These are phyloP conservation scores for Termitomyces titanicus DNA, from an alignment of 768 basidiomycete species.

Conservation along the genomic window DNA sequence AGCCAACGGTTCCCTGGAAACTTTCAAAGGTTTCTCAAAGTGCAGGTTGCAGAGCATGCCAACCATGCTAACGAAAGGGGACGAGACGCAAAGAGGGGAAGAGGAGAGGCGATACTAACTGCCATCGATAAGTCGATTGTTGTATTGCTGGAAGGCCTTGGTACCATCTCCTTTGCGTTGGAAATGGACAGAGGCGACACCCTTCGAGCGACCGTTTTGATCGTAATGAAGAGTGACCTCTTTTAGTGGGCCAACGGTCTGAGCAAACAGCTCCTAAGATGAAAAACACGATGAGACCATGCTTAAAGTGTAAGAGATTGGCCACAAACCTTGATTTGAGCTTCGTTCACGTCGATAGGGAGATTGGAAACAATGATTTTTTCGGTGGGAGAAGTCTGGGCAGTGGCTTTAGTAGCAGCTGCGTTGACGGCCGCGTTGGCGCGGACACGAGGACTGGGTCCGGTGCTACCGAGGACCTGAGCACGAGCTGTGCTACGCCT, in stretches of 20 bases:
- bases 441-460: slow-evolving; percentile 44
- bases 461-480: slow-evolving; percentile 58
- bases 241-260: slow-evolving; percentile 84
- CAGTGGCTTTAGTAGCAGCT: slow-evolving; percentile 30
- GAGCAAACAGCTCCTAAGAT: slow-evolving; percentile 83
- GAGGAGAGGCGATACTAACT: slow-evolving; percentile 88
- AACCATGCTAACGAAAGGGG: slow-evolving; percentile 28
- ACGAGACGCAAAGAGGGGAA: slow-evolving; percentile 37
- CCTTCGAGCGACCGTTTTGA: slow-evolving; percentile 82
- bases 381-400: slow-evolving; percentile 51
- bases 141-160: slow-evolving; percentile 91
- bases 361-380: slow-evolving; percentile 98
- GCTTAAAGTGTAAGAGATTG: neutral
- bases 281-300: neutral
- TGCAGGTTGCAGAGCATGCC: slow-evolving; percentile 19
- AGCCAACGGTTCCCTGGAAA: slow-evolving; percentile 38
- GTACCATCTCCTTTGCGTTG: slow-evolving; percentile 82
- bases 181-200: slow-evolving; percentile 86
- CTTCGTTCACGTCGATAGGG: slow-evolving; percentile 88
- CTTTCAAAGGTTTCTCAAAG: slow-evolving; percentile 29
- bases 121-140: slow-evolving; percentile 99
- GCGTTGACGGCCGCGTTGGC: slow-evolving; percentile 44
- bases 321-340: slow-evolving; percentile 80
- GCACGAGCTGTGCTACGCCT: slow-evolving; percentile 46
- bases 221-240: slow-evolving; percentile 88